Base-by-base conservation (phyloP, 345 rosid species). In the Eucalyptus polybractea region DNA sequence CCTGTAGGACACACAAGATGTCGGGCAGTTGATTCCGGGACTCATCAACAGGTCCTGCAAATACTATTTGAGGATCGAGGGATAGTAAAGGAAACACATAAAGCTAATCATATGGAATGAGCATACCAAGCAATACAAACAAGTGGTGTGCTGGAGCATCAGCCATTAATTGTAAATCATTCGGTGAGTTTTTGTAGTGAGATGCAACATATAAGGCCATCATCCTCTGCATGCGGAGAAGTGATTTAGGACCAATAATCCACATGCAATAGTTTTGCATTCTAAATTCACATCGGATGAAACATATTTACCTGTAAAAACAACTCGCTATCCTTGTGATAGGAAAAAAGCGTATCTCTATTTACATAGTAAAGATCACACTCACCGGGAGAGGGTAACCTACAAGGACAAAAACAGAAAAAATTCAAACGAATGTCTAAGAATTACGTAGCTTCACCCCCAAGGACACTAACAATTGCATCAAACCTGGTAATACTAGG, bases 61-160 rank as follows among this genome's bases (percentile, higher is more conserved):
- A 62, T 86, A 89, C 49, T 13, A 27, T 51, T n/a, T 50, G 2
- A 50, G 86, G 29, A 76, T 67, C 42, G 31, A 22, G 58, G 85
- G 47, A 22, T 40, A 19, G 29, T 76, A 76, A 76, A 76, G 47
- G 47, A 76, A 76, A 76, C 47, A 51, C 44, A 33, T 40, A n/a
- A 86, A 45, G 80, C 60, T 24, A 62, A 69, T 89, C 89, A 90
- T 29, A 16, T n/a, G 42, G 58, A 88, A 60, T 80, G 21, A 1
- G 87, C 85, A 88, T 95, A 98, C 99, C 99, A 81, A 97, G 97
- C 89, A 97, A 91, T 49, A 98, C 99, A 91, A 96, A 98, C 88
- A 98, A 93, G 93, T 97, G 99, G 92, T 98, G 99, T 72, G 99
- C 99, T 31, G 99, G 99, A 93, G 99, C 99, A 96, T 98, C 99